phyloP scores from a whole-genome alignment of 345 rosid genomes.

The Populus alba region DNA sequence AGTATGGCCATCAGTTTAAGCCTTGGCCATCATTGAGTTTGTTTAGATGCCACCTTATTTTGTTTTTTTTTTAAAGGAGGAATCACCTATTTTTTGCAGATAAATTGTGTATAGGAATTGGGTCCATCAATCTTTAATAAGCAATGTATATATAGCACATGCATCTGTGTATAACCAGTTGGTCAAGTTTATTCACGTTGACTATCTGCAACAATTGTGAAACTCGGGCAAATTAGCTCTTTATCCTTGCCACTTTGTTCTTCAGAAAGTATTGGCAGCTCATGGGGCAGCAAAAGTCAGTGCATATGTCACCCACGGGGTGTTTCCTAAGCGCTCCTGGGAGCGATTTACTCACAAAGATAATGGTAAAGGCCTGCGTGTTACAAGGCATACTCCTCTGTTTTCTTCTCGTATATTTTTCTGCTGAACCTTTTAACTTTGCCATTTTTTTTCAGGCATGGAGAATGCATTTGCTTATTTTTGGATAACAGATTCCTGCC shows the following conservation, averaged over 20 bases:
- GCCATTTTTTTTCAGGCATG: constrained; percentile 24
- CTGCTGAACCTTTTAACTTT: neutral
- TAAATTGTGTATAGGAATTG: neutral
- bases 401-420: neutral
- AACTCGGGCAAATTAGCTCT: neutral
- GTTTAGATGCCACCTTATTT: neutral
- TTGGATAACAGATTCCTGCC: constrained; percentile 98
- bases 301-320: constrained; percentile 95
- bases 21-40: neutral
- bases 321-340: constrained; percentile 92
- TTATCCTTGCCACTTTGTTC: neutral
- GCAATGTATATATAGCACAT: neutral
- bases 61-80: neutral
- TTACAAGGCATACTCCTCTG: neutral
- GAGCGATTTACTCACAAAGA: constrained; percentile 66
- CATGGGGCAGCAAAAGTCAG: constrained; percentile 93
- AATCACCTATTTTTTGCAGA: neutral
- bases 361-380: constrained; percentile 40
- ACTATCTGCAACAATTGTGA: neutral
- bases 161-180: neutral
- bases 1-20: neutral
- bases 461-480: constrained; percentile 72
- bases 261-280: constrained; percentile 87
- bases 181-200: neutral
- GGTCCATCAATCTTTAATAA: neutral